Base-by-base conservation (phyloP, 2,329 filamentous ascomycete genomes). In the Colletotrichum tofieldiae region DNA sequence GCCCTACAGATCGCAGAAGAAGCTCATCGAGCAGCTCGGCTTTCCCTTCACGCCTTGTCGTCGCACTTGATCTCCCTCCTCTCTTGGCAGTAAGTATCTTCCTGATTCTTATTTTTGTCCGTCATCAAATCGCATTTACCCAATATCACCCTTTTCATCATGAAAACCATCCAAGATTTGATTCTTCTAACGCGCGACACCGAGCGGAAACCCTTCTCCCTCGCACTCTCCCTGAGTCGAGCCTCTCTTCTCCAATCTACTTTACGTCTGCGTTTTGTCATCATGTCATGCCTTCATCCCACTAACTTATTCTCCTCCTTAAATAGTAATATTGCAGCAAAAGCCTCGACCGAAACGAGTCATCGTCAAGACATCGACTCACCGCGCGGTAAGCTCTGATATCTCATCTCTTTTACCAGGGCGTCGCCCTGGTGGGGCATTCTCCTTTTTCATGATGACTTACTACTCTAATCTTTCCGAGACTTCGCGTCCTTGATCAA, bases 271-370 rank as follows among this genome's bases (percentile, higher is more conserved):
- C 3, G 6, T 29, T 16, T 29, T 18, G 5, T 16, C 14, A 16
- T 0, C 1, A 51, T 18, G 0, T 3, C 7, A 16, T 18, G 1
- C 4, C 5, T 2, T 18, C 23, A 16, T 14, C 26, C 16, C 23
- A 12, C 23, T 29, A 23, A 51, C 12, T 9, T 7, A 29, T 29
- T 51, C 16, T 18, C 1, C 18, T 26, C 9, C 14, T 11, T 1
- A 3, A 14, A 20, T 1, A 35, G 1, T 3, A n/a, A 5, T 2
- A 5, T 16, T 35, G 2, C 51, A 5, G 18, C 3, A 54, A 8
- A 35, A 3, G 16, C 3, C 3, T 12, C 16, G 26, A 16, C 47
- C 2, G 47, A 14, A 23, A 5, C 11, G 26, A 9, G 16, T 5
- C 4, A 32, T 20, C 8, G 16, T 6, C 26, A 52, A 32, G 18